Evolutionary conservation across 352 stramenopile species (phyloP).

Genomic region (Phytopythium boreale): DNA sequence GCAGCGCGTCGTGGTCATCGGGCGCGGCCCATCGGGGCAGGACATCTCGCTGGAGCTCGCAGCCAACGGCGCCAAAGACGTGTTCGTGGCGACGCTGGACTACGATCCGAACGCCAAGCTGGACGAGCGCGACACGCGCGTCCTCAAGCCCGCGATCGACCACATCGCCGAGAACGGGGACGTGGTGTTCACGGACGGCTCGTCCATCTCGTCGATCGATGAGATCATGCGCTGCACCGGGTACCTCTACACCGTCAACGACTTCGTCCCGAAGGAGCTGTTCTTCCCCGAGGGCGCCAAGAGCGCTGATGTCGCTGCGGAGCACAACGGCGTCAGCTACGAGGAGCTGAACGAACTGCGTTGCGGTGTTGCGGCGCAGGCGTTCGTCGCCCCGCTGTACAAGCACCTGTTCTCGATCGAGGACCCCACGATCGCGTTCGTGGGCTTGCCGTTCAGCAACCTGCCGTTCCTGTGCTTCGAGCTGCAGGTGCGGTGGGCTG

Average conservation of each 20-base stretch:
- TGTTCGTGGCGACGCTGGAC: slow-evolving; percentile 58
- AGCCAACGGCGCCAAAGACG: slow-evolving; percentile 31
- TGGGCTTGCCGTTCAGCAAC: slow-evolving; percentile 73
- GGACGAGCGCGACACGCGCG: slow-evolving; percentile 29
- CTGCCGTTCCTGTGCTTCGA: slow-evolving; percentile 81
- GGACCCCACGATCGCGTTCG: slow-evolving; percentile 65
- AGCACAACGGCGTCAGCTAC: slow-evolving; percentile 18
- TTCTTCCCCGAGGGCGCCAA: slow-evolving; percentile 32
- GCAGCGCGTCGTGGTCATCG: slow-evolving; percentile 61
- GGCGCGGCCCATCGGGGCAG: slow-evolving; percentile 64
- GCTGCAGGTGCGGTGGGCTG: slow-evolving; percentile 71
- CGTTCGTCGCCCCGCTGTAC: slow-evolving; percentile 62
- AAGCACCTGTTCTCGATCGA: slow-evolving; percentile 80
- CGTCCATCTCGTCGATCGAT: slow-evolving; percentile 41
- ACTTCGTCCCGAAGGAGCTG: slow-evolving; percentile 41
- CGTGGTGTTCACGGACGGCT: slow-evolving; percentile 57
- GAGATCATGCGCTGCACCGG: slow-evolving; percentile 82
- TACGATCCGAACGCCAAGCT: slow-evolving; percentile 22
- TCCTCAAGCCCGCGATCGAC: slow-evolving; percentile 57
- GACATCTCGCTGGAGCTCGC: slow-evolving; percentile 79
- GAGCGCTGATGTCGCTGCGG: slow-evolving; percentile 12
- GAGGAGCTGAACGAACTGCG: slow-evolving; percentile 30
- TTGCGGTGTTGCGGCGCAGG: slow-evolving; percentile 21
- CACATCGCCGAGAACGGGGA: slow-evolving; percentile 42
- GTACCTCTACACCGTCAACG: slow-evolving; percentile 63